Evolutionary conservation across 805 yeast genomes (phyloP), one percentile per base, ranked within the genome.

Genomic region (Candida montana): DNA sequence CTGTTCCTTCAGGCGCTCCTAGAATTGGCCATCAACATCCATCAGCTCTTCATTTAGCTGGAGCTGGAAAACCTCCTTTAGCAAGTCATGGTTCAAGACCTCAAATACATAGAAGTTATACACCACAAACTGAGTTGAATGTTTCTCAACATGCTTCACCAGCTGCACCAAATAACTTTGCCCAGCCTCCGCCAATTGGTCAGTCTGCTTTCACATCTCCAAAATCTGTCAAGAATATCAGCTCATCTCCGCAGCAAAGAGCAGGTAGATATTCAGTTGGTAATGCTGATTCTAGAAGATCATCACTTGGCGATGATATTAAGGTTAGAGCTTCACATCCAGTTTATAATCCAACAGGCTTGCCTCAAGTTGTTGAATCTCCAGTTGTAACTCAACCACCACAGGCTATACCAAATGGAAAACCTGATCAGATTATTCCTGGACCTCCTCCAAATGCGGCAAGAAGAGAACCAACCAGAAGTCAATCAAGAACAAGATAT

Each of bases 231-330:
- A 16, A 7, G 11, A 29, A 19, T 19, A 17, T 9, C 20, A 15
- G 31, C 9, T 12, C 31, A 10, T 46, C 57, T 7, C 55, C 57
- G 16, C 37, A 41, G 19, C 40, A 44, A 15, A 53, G 33, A 35
- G 24, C 45, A 3, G 40, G 51, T 1, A 49, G 41, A 29, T 50
- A 51, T 39, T 41, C 50, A 8, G 33, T 31, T 27, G 48, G 36
- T 16, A 44, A 41, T 17, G 13, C 29, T 26, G 37, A 26, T n/a
- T 48, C 53, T 5, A 48, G 59, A 47, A 47, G 52, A 39, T 52
- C 59, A 2, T 54, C 59, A 5, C 13, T 42, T n/a, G 37, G 39
- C 7, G 39, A 47, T 17, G 29, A 10, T 33, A 3, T 26, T 23
- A 16, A 29, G 13, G 29, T 27, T 24, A 13, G 11, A 10, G 20